phyloP scores from a whole-genome alignment of 2,329 filamentous ascomycete genomes.

The Arthrobotrys megalospora region DNA sequence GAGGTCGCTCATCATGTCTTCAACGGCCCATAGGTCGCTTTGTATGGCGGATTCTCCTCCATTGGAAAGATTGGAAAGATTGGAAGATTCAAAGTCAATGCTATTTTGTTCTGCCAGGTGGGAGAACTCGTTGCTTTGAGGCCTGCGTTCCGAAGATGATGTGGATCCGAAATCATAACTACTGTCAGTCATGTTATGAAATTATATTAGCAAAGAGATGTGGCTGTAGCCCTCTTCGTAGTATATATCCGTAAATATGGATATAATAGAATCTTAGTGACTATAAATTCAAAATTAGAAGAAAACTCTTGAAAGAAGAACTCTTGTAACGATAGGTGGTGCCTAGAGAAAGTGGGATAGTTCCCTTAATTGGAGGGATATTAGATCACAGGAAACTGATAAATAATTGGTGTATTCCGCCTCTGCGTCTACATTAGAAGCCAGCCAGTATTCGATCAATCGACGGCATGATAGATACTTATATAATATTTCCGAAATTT shows the following conservation, averaged over 20 bases:
- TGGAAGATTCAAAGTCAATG: background rate
- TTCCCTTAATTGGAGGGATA: background rate
- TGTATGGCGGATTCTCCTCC: constrained; percentile 9
- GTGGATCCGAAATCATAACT: constrained; percentile 9
- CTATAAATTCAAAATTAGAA: constrained; percentile 3
- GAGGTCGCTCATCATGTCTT: constrained; percentile 1
- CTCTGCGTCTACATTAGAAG: background rate
- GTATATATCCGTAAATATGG: constrained; percentile 2
- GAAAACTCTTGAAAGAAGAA: constrained; percentile 5
- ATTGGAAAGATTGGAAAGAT: background rate
- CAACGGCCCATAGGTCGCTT: constrained; percentile 3
- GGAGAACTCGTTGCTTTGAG: constrained; percentile 9
- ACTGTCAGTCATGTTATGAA: constrained; percentile 10
- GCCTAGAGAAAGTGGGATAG: background rate
- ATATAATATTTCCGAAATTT: constrained; percentile 9
- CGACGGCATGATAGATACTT: constrained; percentile 9
- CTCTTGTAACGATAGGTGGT: background rate
- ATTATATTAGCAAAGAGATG: constrained; percentile 9
- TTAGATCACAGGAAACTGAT: constrained; percentile 4
- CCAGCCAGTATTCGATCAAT: background rate
- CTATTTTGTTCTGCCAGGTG: background rate
- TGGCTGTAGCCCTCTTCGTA: background rate
- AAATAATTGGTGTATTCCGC: constrained; percentile 2
- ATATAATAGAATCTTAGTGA: background rate
- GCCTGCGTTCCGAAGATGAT: constrained; percentile 3